These are phyloP conservation scores for Penicillium palitans DNA, from an alignment of 2,329 filamentous ascomycete genomes.

Conservation along the genomic window DNA sequence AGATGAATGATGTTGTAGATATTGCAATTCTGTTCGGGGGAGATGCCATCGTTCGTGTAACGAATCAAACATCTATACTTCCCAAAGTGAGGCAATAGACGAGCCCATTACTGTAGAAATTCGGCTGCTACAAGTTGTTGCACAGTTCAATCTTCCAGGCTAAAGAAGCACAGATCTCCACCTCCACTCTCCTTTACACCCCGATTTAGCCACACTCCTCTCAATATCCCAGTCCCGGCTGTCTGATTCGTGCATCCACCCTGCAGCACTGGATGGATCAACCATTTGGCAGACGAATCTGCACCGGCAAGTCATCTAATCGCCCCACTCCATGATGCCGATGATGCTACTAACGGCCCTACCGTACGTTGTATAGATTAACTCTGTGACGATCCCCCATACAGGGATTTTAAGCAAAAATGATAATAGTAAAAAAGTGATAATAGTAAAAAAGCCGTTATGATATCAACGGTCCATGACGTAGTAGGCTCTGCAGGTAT, in stretches of 20 bases:
- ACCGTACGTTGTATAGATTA: constrained; percentile 10
- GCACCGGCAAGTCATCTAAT: constrained; percentile 6
- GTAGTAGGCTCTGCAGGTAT: constrained; percentile 16
- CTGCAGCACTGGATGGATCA: constrained; percentile 12
- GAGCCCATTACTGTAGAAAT: neutral
- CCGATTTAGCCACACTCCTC: constrained; percentile 11
- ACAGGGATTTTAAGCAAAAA: constrained; percentile 10
- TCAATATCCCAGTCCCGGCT: neutral
- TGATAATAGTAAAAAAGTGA: neutral
- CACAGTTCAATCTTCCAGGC: constrained; percentile 3
- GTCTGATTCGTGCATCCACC: constrained; percentile 12
- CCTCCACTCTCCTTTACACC: constrained; percentile 8
- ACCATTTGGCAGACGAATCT: constrained; percentile 6
- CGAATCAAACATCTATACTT: neutral
- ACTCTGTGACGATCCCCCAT: constrained; percentile 14
- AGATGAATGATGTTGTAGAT: too few relatives aligned
- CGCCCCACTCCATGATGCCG: constrained; percentile 24
- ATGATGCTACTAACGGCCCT: constrained; percentile 14
- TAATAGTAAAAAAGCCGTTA: neutral
- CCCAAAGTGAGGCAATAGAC: too few relatives aligned
- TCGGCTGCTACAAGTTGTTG: neutral
- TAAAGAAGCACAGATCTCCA: constrained; percentile 15
- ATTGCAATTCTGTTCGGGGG: neutral
- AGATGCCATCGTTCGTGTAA: neutral
- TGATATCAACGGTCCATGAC: constrained; percentile 28